Conservation (phyloP, 352 stramenopile genomes). For the Globisporangium ultimum region DNA sequence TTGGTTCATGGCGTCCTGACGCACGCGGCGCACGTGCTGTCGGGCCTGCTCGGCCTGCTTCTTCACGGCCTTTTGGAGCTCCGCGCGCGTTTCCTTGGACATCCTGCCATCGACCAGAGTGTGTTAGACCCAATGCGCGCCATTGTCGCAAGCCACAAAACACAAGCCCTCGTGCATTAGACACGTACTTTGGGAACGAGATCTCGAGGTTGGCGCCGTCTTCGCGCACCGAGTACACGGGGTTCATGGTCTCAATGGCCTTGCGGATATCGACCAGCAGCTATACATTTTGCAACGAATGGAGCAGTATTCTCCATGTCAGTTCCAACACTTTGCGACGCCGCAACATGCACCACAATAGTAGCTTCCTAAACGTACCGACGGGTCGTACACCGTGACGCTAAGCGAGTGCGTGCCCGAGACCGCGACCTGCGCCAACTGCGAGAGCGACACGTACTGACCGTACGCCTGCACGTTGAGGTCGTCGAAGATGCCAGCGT, state of each 20-base stretch:
- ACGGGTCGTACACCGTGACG: conserved; percentile 79
- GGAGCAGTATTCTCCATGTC: background rate
- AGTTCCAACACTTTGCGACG: too few relatives aligned
- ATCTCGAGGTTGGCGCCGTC: conserved; percentile 65
- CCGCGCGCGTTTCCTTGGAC: conserved; percentile 78
- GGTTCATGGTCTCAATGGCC: conserved; percentile 72
- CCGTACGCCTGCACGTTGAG: conserved; percentile 80
- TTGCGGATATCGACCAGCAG: conserved; percentile 70
- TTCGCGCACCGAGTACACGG: conserved; percentile 69
- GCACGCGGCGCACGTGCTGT: conserved; percentile 80
- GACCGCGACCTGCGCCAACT: conserved; percentile 77
- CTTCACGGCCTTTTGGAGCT: conserved; percentile 76
- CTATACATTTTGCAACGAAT: conserved; percentile 22
- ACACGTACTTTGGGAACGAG: conserved; percentile 75
- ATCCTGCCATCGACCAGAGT: conserved; percentile 37
- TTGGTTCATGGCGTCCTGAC: conserved; percentile 82
- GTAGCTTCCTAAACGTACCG: conserved; percentile 28
- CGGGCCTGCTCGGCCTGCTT: conserved; percentile 81
- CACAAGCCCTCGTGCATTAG: background rate
- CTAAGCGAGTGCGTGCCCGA: conserved; percentile 57
- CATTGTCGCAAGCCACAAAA: background rate
- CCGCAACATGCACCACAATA: background rate
- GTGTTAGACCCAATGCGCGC: background rate
- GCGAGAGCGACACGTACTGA: conserved; percentile 67
- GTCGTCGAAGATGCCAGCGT: conserved; percentile 81